phyloP scores from a whole-genome alignment of 2,329 filamentous ascomycete species.

The Verticillium zaregamsianum region DNA sequence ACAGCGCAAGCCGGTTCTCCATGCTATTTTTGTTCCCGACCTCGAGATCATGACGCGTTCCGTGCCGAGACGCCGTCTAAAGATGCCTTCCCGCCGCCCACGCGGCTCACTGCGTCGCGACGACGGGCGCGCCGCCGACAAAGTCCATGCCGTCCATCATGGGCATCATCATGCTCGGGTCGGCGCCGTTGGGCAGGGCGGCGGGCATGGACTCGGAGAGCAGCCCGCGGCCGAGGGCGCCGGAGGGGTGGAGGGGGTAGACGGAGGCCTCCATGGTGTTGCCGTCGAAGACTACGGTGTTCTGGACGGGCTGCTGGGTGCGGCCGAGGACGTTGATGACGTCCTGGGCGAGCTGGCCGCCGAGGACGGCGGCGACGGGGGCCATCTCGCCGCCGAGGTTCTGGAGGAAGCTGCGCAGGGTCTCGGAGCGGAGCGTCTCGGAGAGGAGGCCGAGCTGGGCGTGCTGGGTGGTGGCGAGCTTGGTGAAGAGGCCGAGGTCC shows the following conservation, averaged over 20 bases:
- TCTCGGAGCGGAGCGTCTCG: slow-evolving; percentile 64
- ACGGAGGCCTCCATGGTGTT: slow-evolving; percentile 73
- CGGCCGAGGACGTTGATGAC: slow-evolving; percentile 93
- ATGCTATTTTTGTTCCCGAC: too few species aligned
- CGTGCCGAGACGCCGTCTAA: not conserved
- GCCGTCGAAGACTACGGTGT: slow-evolving; percentile 88
- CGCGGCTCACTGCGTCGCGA: slow-evolving; percentile 9
- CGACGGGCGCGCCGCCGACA: slow-evolving; percentile 5
- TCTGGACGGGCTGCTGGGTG: slow-evolving; percentile 92
- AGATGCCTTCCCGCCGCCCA: not conserved
- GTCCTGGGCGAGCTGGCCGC: slow-evolving; percentile 88
- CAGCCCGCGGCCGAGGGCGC: slow-evolving; percentile 44
- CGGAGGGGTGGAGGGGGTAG: slow-evolving; percentile 75
- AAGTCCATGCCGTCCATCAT: slow-evolving; percentile 12
- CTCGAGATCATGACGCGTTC: not conserved
- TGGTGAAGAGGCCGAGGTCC: slow-evolving; percentile 74
- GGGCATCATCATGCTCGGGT: slow-evolving; percentile 13
- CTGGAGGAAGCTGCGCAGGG: slow-evolving; percentile 80
- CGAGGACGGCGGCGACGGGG: slow-evolving; percentile 83
- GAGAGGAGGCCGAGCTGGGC: slow-evolving; percentile 66
- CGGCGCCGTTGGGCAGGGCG: slow-evolving; percentile 9
- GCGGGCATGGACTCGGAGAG: slow-evolving; percentile 25
- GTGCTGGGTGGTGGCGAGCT: slow-evolving; percentile 73
- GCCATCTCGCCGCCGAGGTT: slow-evolving; percentile 81
- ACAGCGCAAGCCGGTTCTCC: too few species aligned